Evolutionary conservation across 768 basidiomycete species (phyloP).

Genomic region (Nevesoporus exiguus): DNA sequence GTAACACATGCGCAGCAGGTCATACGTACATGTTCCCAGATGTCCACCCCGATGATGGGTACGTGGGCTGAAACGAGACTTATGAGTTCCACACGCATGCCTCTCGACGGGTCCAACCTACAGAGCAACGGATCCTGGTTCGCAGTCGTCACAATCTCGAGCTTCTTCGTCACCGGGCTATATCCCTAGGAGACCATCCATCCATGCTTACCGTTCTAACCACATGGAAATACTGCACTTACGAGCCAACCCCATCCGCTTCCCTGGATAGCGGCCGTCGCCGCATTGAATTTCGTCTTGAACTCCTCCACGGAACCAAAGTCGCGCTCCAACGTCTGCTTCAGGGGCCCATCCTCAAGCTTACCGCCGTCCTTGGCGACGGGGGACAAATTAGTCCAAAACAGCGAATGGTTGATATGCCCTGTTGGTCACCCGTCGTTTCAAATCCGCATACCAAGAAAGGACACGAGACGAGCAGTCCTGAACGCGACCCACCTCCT

Average conservation of each 20-base stretch:
- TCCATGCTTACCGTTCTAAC: not conserved
- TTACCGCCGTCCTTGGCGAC: constrained; percentile 57
- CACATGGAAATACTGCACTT: constrained; percentile 20
- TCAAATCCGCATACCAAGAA: not conserved
- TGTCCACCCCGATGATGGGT: constrained; percentile 93
- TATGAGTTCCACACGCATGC: constrained; percentile 6
- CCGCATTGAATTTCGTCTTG: constrained; percentile 82
- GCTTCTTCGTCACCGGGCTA: constrained; percentile 59
- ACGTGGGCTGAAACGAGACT: constrained; percentile 53
- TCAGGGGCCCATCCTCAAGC: constrained; percentile 63
- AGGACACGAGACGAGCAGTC: not conserved
- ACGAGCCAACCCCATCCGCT: constrained; percentile 99
- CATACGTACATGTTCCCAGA: constrained; percentile 86
- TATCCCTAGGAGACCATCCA: constrained; percentile 51
- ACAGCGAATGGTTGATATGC: constrained; percentile 93
- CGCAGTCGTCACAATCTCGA: constrained; percentile 89
- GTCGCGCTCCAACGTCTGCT: constrained; percentile 69
- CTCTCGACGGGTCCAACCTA: constrained; percentile 25
- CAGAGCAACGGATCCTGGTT: constrained; percentile 93
- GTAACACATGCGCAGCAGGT: constrained; percentile 3
- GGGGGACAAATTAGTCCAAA: constrained; percentile 98
- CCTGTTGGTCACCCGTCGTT: constrained; percentile 33
- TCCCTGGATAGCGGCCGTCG: constrained; percentile 90
- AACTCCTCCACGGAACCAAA: constrained; percentile 88
- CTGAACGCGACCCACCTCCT: constrained; percentile 59